Evolutionary conservation across 257 asterid genomes (phyloP), one percentile per base, ranked within the genome.

Genomic region (Cruciata laevipes): DNA sequence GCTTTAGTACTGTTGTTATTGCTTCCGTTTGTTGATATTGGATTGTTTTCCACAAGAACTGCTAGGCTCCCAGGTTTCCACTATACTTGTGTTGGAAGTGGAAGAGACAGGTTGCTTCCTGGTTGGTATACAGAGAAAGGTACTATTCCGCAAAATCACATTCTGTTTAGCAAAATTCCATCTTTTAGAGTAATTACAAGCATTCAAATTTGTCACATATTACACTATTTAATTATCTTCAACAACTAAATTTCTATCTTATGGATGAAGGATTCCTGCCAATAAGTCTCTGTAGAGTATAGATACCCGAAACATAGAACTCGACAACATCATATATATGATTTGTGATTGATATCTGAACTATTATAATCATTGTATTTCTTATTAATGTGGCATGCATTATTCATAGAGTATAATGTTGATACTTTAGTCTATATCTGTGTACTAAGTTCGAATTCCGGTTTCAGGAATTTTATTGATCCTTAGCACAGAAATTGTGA

Each of bases 41-140:
- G 33, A 37, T 63, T 61, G 40, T 13, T 61, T 38, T 75, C 71
- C 69, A 74, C 83, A 93, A 97, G 97, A 72, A 82, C 96, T 72
- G 98, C 97, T 30, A 86, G 98, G 70, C 93, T 93, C 72, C 97
- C 97, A 27, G 98, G 98, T 60, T 93, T 93, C 78, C 97, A 93
- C n/a, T n/a, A n/a, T 70, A 83, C 75, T 10, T 87, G 96, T 69
- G 98, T 93, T 83, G 98, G 98, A 78, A 83, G 98, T 86, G 98
- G 98, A 49, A 97, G 98, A 77, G 98, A 93, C 86, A 85, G 91
- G 80, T 87, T 80, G 51, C 91, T 86, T 71, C 97, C 98, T 27
- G 96, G 90, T 73, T 93, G 98, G 98, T 93, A 93, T 77, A n/a
- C 94, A 31, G 97, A 93, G 80, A 89, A 87, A 84, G 97, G 98